phyloP scores from a whole-genome alignment of 306 rosid species.

The Pyrus bretschneideri region DNA sequence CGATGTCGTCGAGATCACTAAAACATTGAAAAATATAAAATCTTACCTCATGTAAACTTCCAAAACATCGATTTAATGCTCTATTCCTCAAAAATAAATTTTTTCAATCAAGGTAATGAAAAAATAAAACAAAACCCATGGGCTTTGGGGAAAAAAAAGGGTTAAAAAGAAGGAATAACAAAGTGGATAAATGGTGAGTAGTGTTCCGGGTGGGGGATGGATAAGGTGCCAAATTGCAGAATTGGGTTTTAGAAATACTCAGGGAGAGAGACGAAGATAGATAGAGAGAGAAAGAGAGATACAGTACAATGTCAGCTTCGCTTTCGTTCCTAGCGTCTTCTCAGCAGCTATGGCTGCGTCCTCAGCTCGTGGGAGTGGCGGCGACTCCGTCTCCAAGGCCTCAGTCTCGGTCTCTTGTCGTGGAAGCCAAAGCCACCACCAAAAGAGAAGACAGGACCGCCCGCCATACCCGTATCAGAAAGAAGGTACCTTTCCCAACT shows the following conservation, averaged over 20 bases:
- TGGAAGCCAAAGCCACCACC: slow-evolving; percentile 46
- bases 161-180: background rate
- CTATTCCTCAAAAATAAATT: too few relatives aligned
- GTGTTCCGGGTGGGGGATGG: background rate
- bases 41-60: too few relatives aligned
- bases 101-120: too few relatives aligned
- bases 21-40: too few relatives aligned
- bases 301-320: slow-evolving; percentile 11
- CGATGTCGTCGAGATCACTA: accelerated
- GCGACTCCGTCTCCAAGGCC: background rate
- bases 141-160: background rate
- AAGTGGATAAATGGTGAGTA: background rate
- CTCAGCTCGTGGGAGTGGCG: background rate
- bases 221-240: background rate
- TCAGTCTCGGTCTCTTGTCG: slow-evolving; percentile 24
- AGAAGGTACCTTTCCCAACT: slow-evolving; percentile 41
- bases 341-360: slow-evolving; percentile 15
- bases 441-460: slow-evolving; percentile 61
- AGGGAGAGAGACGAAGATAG: background rate
- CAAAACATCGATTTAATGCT: too few relatives aligned
- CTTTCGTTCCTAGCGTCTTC: slow-evolving; percentile 10
- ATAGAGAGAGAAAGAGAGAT: background rate
- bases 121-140: too few relatives aligned
- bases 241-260: background rate
- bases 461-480: slow-evolving; percentile 58